Base-by-base conservation (phyloP, 2,329 filamentous ascomycete genomes). In the Fusarium equiseti region DNA sequence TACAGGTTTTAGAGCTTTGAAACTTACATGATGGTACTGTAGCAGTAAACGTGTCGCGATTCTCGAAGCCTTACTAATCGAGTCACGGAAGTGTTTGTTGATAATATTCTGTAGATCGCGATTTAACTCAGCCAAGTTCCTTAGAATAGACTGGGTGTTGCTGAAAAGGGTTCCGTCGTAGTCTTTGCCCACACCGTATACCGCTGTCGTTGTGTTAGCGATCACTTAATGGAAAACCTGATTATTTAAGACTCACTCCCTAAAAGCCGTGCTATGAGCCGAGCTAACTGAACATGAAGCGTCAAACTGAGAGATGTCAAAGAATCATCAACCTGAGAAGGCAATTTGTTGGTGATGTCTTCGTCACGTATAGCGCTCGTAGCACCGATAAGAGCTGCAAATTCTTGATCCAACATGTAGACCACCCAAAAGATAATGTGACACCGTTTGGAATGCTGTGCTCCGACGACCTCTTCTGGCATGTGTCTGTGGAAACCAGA, bases 371-470 rank as follows among this genome's bases (percentile, higher is more conserved):
- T 77, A 0, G 76, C 72, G 15, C 73, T 77, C 0, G 77, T 77
- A 2, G 73, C 75, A 0, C 77, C 77, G 1, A 78, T 76, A 0
- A 76, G 69, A 2, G 76, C 70, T 4, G 73, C 69, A 15, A 77
- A 75, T 27, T 78, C 76, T 1, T 75, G 67, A 1, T 78, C 77
- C 0, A 78, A 29, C 68, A 77, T 77, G 24, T 78, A 78, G 6
- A 77, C 74, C 1, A 74, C 74, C 77, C 77, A 78, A 20, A 78
- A 78, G 8, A 78, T 68, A 3, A 71, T 73, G 11, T 77, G 76
- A 11, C 75, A 78, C 11, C 76, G 61, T 5, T 64, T 74, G 0
- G 76, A 77, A n/a, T 76, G 73, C 2, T 73, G 63, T 0, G 61
- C 65, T 0, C 74, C 73, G 0, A 76, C 73, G 0, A 66, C 73